A percentile compares a stretch with the other conserved stretches of the same genome.
Evolutionary conservation across 345 rosid genomes (phyloP).

Genomic region (Sonneratia alba): DNA sequence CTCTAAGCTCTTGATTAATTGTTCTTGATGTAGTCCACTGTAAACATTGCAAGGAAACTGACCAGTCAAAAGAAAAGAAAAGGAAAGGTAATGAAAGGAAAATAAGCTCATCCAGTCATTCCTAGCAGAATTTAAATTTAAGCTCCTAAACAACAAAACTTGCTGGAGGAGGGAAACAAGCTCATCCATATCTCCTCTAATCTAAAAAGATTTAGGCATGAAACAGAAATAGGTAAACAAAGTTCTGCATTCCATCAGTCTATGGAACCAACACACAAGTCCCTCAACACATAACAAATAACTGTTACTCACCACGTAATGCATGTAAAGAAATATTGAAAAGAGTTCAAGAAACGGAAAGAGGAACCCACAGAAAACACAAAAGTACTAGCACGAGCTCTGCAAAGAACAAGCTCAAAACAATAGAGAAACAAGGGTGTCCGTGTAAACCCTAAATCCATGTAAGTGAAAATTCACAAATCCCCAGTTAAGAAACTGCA

Average conservation of each 20-base stretch:
- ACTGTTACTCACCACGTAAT: neutral
- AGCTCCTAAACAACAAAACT: neutral
- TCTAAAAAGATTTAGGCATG: neutral
- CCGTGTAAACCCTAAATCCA: neutral
- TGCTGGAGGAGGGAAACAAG: neutral
- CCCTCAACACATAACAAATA: neutral
- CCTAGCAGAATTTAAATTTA: neutral
- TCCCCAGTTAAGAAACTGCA: too few species aligned
- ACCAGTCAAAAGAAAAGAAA: neutral
- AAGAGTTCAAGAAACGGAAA: neutral
- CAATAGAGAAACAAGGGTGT: neutral
- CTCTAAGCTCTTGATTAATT: too few species aligned
- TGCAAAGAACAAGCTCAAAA: neutral
- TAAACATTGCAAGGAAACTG: neutral
- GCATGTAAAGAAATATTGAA: neutral
- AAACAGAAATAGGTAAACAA: neutral
- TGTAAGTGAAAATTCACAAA: too few species aligned
- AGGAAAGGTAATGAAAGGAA: neutral
- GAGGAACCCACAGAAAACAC: too few species aligned
- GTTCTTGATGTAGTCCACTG: too few species aligned
- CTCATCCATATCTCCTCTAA: too few species aligned
- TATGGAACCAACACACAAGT: neutral
- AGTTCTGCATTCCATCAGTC: neutral
- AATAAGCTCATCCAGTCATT: neutral
- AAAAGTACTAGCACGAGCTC: neutral